Conservation (phyloP, 192 early-diverging fungal genomes). For the Obelidium mucronatum region DNA sequence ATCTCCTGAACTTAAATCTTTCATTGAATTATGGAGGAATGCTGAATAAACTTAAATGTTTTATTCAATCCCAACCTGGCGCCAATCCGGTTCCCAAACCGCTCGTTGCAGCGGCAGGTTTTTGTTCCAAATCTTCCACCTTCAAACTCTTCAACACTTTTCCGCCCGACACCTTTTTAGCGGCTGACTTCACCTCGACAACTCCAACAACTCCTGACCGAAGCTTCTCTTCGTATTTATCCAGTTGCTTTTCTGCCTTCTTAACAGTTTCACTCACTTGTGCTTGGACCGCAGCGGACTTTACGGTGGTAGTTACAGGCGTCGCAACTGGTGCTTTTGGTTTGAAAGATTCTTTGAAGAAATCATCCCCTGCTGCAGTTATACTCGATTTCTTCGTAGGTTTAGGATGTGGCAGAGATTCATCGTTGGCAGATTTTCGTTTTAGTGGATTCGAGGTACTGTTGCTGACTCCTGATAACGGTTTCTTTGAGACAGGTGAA, state of each 20-base stretch:
- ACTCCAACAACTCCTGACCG: conserved; percentile 29
- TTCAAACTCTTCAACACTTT: not conserved
- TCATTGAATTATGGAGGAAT: too few relatives aligned
- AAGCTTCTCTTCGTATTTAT: conserved; percentile 3
- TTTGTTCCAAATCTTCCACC: conserved; percentile 18
- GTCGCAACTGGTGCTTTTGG: not conserved
- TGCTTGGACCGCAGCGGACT: too few relatives aligned
- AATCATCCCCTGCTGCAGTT: not conserved
- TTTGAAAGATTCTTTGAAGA: conserved; percentile 17
- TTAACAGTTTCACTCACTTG: not conserved
- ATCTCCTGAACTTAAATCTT: too few relatives aligned
- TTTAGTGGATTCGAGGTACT: not conserved
- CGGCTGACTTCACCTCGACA: not conserved
- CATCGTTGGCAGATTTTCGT: not conserved
- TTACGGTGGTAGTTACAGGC: not conserved
- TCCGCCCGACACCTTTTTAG: not conserved
- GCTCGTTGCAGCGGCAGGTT: not conserved
- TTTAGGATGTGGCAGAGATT: not conserved
- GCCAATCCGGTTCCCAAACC: conserved; percentile 22
- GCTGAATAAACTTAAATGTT: not conserved
- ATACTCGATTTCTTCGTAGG: not conserved
- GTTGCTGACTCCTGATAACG: not conserved
- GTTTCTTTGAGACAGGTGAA: not conserved
- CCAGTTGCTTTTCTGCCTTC: not conserved
- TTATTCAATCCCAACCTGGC: conserved; percentile 28